Percentiles rank a stretch among this genome's conserved stretches.
Conservation (phyloP, 345 rosid genomes). For the Acer campestre region DNA sequence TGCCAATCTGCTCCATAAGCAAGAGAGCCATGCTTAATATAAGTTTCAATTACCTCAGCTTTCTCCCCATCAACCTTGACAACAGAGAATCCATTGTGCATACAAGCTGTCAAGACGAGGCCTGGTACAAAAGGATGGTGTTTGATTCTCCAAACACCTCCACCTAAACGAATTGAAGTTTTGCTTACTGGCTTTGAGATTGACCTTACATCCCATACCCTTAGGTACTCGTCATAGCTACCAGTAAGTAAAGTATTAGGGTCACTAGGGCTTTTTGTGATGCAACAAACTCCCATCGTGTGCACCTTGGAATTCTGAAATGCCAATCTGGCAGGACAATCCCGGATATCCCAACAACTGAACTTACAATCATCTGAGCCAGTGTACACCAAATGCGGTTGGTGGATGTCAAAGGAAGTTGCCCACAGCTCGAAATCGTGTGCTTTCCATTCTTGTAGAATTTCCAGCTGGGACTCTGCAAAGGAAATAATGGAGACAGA, state of each 20-base stretch:
- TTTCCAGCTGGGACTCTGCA: slow-evolving; percentile 55
- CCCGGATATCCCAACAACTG: slow-evolving; percentile 77
- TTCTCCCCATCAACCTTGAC: slow-evolving; percentile 47
- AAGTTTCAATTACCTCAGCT: slow-evolving; percentile 60
- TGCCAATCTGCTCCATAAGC: slow-evolving; percentile 97
- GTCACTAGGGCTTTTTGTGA: slow-evolving; percentile 56
- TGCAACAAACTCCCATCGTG: slow-evolving; percentile 85
- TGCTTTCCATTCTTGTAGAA: slow-evolving; percentile 75
- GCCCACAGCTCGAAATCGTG: slow-evolving; percentile 88
- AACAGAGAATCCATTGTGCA: slow-evolving; percentile 86
- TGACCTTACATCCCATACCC: slow-evolving; percentile 81
- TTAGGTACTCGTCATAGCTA: slow-evolving; percentile 74
- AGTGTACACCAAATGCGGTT: slow-evolving; percentile 65
- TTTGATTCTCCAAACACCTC: slow-evolving; percentile 92
- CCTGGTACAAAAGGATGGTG: slow-evolving; percentile 62
- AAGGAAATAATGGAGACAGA: slow-evolving; percentile 56
- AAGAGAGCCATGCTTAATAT: slow-evolving; percentile 61
- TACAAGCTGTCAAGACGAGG: slow-evolving; percentile 74
- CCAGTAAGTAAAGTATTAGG: slow-evolving; percentile 68
- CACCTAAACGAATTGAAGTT: slow-evolving; percentile 56
- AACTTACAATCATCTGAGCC: slow-evolving; percentile 95
- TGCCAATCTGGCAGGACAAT: slow-evolving; percentile 39
- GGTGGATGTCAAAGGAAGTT: slow-evolving; percentile 73
- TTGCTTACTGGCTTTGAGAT: slow-evolving; percentile 63
- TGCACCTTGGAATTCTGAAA: slow-evolving; percentile 71